A percentile compares a stretch with the other conserved stretches of the same genome.
Evolutionary conservation across 2,329 filamentous ascomycete genomes (phyloP).

Genomic region (Biscogniauxia sp.): DNA sequence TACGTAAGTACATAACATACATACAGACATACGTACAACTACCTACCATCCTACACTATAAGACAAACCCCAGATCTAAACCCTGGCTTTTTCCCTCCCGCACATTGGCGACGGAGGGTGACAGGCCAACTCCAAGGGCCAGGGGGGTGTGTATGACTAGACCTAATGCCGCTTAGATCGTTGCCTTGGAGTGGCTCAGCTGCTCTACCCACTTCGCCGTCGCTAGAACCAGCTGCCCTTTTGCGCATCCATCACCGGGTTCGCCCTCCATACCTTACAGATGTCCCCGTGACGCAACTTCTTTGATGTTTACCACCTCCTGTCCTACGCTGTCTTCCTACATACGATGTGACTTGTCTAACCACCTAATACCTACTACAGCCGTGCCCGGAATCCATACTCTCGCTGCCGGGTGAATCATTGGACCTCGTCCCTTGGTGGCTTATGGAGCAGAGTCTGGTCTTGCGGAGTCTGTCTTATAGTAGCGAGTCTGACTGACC

Average conservation of each 20-base stretch:
- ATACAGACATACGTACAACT: no score
- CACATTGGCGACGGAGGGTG: not conserved
- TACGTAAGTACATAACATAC: no score
- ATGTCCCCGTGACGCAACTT: slow-evolving; percentile 25
- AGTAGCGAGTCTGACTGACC: slow-evolving; percentile 17
- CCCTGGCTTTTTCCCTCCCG: not conserved
- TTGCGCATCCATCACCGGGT: slow-evolving; percentile 9
- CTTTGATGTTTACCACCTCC: slow-evolving; percentile 12
- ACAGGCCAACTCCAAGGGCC: not conserved
- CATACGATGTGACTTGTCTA: slow-evolving; percentile 27
- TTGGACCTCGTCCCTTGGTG: slow-evolving; percentile 23
- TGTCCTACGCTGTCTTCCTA: slow-evolving; percentile 17
- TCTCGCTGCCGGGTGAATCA: slow-evolving; percentile 19
- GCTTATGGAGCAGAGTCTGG: slow-evolving; percentile 21
- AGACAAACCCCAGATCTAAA: not conserved
- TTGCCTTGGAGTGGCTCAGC: slow-evolving; percentile 22
- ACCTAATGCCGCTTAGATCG: slow-evolving; percentile 17
- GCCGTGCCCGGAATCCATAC: slow-evolving; percentile 18
- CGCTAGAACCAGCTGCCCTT: not conserved
- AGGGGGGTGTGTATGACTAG: slow-evolving; percentile 19
- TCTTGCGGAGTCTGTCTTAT: slow-evolving; percentile 9
- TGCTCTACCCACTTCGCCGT: slow-evolving; percentile 9
- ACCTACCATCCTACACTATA: not conserved
- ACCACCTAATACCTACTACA: slow-evolving; percentile 7
- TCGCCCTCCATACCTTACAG: slow-evolving; percentile 5